Evolutionary conservation across 768 basidiomycete species (phyloP), one percentile per base, ranked within the genome.

Genomic region (Trametes elegans): DNA sequence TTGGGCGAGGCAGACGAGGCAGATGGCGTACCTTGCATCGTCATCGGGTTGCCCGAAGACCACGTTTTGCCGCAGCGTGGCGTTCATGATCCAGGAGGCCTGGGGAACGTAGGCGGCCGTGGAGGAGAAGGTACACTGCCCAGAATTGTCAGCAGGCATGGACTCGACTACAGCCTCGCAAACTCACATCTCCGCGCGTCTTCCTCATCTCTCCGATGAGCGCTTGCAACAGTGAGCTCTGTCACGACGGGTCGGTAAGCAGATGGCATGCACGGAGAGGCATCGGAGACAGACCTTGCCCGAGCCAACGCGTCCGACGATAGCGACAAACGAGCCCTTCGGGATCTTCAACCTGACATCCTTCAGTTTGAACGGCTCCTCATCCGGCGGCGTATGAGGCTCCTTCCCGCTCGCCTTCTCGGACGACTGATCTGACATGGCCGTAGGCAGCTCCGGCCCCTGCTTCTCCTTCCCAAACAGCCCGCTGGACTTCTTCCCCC

Each of bases 161-260:
- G 71, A 7, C 32, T 3, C 24, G 3, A 5, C 1, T 41, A 7
- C 16, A 26, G 1, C 11, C 41, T 8, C 7, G 13, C 3, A 26
- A 8, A 44, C 64, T 2, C 34, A 67, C 67, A 21, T 73, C 78
- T 5, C 92, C 92, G 13, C 72, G 66, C 0, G 81, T 84, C 62
- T 77, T 77, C 57, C 87, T 76, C 93, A 95, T 96, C 69, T 95
- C 93, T 2, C 88, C 88, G 53, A 90, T 83, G 21, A 91, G 67
- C 3, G 84, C 89, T 60, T 91, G 87, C 49, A 92, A 72, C 18
- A 92, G 70, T 6, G 83, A 86, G 1, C 83, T 84, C 83, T 85
- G 49, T 16, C 27, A 16, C 19, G 3, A 29, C 18, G 1, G n/a
- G 28, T 18, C 28, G 26, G 3, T 66, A 53, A 52, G 24, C 23